These are phyloP conservation scores for Bipolaris gigantea DNA, from an alignment of 2,329 filamentous ascomycete species.

Conservation along the genomic window DNA sequence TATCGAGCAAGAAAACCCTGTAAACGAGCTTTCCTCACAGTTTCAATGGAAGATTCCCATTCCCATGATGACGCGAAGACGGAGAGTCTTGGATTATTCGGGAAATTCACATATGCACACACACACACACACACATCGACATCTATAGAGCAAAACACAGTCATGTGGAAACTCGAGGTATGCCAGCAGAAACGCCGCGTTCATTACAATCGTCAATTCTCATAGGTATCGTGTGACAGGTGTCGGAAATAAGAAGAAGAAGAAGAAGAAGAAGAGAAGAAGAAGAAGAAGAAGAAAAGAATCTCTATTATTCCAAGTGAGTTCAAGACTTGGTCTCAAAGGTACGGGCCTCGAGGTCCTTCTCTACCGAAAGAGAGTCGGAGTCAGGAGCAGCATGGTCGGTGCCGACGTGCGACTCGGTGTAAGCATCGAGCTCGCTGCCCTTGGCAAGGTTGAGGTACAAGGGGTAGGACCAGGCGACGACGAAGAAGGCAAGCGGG, in stretches of 20 bases:
- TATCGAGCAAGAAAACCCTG: too few species aligned
- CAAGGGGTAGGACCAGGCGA: slow-evolving; percentile 43
- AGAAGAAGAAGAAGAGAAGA: too few species aligned
- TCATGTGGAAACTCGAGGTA: too few species aligned
- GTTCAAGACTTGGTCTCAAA: slow-evolving; percentile 18
- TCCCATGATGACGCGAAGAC: too few species aligned
- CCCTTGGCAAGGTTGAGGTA: slow-evolving; percentile 43
- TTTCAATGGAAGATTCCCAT: too few species aligned
- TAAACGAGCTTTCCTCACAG: too few species aligned
- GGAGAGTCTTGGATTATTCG: too few species aligned
- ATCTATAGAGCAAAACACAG: too few species aligned
- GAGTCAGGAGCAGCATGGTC: slow-evolving; percentile 26
- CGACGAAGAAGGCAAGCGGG: slow-evolving; percentile 40
- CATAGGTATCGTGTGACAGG: neutral
- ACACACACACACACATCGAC: too few species aligned
- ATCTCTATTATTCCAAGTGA: neutral
- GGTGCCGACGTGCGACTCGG: slow-evolving; percentile 35
- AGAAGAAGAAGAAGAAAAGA: too few species aligned
- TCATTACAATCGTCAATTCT: neutral
- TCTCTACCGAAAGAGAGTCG: slow-evolving; percentile 29
- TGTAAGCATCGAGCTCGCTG: slow-evolving; percentile 43
- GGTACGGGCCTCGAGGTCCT: slow-evolving; percentile 29
- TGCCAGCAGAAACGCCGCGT: neutral
- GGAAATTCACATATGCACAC: too few species aligned
- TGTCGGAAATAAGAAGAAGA: neutral